Conservation (phyloP, 2,329 filamentous ascomycete genomes). For the Juglanconis oblonga region DNA sequence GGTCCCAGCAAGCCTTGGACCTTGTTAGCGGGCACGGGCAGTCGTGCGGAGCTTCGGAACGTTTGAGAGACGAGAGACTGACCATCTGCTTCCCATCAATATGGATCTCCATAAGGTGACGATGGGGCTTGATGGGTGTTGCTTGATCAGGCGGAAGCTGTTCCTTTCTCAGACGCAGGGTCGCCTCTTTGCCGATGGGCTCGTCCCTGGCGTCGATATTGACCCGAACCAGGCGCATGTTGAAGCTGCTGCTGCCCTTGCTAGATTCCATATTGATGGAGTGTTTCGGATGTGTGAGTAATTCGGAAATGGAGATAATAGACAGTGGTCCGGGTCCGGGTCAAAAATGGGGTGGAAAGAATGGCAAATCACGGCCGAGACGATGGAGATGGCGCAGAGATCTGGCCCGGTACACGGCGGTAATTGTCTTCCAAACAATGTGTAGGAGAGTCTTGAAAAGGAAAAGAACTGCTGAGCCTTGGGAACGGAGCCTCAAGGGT, state of each 20-base stretch:
- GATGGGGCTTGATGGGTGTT: background rate
- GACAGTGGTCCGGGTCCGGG: background rate
- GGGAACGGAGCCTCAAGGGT: no score
- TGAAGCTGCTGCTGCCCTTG: background rate
- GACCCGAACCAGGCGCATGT: background rate
- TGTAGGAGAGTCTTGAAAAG: no score
- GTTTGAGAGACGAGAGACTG: background rate
- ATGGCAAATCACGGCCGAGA: no score
- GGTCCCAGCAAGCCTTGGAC: constrained; percentile 13
- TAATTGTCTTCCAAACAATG: no score
- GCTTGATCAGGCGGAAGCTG: background rate
- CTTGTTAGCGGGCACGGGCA: background rate
- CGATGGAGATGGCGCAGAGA: no score
- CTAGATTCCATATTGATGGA: background rate
- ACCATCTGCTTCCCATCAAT: constrained; percentile 13
- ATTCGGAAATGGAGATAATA: background rate
- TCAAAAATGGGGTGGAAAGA: background rate
- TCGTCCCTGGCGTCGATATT: background rate
- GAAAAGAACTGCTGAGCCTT: no score
- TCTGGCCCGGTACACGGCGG: no score
- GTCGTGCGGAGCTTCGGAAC: background rate
- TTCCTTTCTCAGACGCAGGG: constrained; percentile 1
- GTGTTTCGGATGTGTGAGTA: background rate
- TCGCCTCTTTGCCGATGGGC: constrained; percentile 3
- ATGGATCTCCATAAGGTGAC: constrained; percentile 11